Evolutionary conservation across 2,329 filamentous ascomycete species (phyloP), one percentile per base, ranked within the genome.

Genomic region (Helminthosporium solani): DNA sequence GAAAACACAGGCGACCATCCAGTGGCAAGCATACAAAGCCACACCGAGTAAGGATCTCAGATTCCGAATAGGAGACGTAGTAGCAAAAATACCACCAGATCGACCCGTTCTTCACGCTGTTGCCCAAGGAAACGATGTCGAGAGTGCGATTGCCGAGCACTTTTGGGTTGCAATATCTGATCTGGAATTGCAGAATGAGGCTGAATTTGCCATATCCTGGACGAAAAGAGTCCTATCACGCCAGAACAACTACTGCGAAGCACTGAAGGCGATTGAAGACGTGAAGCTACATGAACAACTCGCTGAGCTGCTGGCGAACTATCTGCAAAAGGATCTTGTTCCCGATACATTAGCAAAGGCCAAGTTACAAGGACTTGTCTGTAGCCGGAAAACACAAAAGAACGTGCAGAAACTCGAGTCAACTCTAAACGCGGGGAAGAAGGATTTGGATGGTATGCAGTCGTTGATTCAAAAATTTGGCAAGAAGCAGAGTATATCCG

Each of bases 241-340:
- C 38, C 25, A 57, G 7, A 37, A 51, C 9, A 54, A 61, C 27
- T 67, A 72, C 44, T 50, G n/a, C 5, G 46, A 57, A 3, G 66
- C 58, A 2, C 41, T 68, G 3, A 28, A 46, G 6, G 33, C 46
- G 12, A 44, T 70, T 19, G 35, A 52, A 0, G 68, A 70, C 23
- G 20, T 50, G 11, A 72, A 66, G 36, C 47, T 72, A 1, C 56
- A 49, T 21, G 57, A 57, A n/a, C 67, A 71, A 40, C 58, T 72
- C 7, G 49, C 56, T 3, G 63, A 70, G 6, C 40, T 71, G 3
- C 54, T 71, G 3, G 46, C 58, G 3, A 42, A 50, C 3, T 64
- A 71, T 39, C 23, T 66, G 9, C 49, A 53, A 14, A 65, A 63
- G 42, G 69, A 71, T 5, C 58, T 71, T 7, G 21, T 72, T 0